Evolutionary conservation across 345 rosid genomes (phyloP), one percentile per base, ranked within the genome.

Genomic region (Eucalyptus tenuipes): DNA sequence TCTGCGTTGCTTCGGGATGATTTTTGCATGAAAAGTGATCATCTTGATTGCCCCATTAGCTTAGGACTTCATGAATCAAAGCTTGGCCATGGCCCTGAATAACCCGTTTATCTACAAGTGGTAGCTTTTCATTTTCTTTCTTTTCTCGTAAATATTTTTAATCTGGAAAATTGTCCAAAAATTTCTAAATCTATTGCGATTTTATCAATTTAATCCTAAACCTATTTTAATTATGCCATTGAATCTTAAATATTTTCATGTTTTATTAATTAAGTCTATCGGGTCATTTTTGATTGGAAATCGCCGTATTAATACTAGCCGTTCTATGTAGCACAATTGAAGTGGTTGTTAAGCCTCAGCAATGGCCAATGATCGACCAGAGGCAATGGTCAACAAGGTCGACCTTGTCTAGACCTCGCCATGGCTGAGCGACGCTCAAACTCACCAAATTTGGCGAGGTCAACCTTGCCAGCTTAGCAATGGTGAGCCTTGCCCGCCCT

Each of bases 241-340:
- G 1, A 55, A 0, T 55, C 1, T 22, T 55, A 55, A 24, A 22
- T 55, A 55, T 55, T 8, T 55, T 55, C 1, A 4, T 55, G 3
- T 22, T 24, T 4, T 55, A 24, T 0, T 3, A 55, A 55, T 55
- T 24, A 24, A 55, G 12, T 55, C 0, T 10, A 55, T 24, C 0
- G 1, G 3, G 1, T 22, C 3, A 55, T 55, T 9, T 22, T 22
- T 55, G 0, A 24, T 0, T 1, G 0, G 0, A 55, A 24, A 22
- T 55, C 0, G 3, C 0, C 24, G 0, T 0, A 12, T 55, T 0
- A 55, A 55, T 55, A 20, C 1, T 22, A 8, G 0, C 1, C 27
- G 0, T 55, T 24, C 0, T 22, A 55, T 17, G 1, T 24, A 55
- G 0, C 1, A 22, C 29, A 10, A 10, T 55, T 24, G 40, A 37